Percentiles rank a stretch among this genome's conserved stretches.
Evolutionary conservation across 2,329 filamentous ascomycete species (phyloP).

Genomic region (Endoconidiophora polonica): DNA sequence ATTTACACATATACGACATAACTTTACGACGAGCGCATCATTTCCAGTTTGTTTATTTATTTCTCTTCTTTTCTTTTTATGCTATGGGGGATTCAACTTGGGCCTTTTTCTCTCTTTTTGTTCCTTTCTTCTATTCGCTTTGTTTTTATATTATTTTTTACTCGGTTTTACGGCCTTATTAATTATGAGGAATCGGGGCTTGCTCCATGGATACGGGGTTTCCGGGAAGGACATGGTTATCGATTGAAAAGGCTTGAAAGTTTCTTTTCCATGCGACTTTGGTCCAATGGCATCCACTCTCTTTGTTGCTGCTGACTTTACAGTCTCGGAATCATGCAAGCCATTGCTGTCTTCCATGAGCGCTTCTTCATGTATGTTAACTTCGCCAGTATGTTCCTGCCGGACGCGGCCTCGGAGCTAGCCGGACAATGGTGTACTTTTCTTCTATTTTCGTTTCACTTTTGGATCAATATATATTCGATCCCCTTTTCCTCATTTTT

Average conservation of each 20-base stretch:
- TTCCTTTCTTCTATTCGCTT: neutral
- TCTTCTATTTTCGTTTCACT: slow-evolving; percentile 17
- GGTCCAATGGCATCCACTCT: too few relatives aligned
- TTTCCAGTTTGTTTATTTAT: too few relatives aligned
- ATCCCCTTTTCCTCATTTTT: slow-evolving; percentile 23
- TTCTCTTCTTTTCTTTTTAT: too few relatives aligned
- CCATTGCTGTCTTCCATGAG: slow-evolving; percentile 18
- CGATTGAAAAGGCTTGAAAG: too few relatives aligned
- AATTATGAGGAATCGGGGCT: too few relatives aligned
- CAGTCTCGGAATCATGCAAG: slow-evolving; percentile 23
- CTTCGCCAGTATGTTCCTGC: slow-evolving; percentile 20
- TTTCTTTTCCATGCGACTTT: too few relatives aligned
- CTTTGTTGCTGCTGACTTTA: too few relatives aligned
- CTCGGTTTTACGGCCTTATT: neutral
- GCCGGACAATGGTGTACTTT: neutral
- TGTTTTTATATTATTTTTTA: neutral
- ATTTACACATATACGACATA: too few relatives aligned
- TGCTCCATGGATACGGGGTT: too few relatives aligned
- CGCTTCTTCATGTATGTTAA: slow-evolving; percentile 49
- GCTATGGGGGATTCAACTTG: too few relatives aligned
- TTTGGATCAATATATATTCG: slow-evolving; percentile 27
- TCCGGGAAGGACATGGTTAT: too few relatives aligned
- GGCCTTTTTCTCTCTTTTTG: neutral
- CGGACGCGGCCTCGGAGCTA: neutral
- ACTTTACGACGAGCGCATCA: too few relatives aligned